Percentiles rank a stretch among this genome's conserved stretches.
These are phyloP conservation scores for Bacidia rubella DNA, from an alignment of 495 filamentous ascomycete genomes.

Conservation along the genomic window DNA sequence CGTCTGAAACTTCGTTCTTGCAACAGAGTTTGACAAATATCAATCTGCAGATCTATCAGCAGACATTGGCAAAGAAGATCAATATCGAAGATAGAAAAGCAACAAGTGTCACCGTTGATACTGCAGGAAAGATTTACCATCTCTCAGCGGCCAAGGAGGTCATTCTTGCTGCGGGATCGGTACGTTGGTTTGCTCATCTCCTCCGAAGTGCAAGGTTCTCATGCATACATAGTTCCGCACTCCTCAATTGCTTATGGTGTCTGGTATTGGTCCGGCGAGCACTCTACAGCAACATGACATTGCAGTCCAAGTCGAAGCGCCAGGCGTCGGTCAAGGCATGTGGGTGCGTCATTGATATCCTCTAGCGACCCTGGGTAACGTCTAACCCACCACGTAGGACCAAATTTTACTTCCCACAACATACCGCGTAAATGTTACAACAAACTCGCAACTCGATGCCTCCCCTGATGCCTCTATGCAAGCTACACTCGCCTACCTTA, in stretches of 20 bases:
- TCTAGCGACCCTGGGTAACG: background rate
- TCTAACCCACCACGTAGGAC: background rate
- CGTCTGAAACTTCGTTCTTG: slow-evolving; percentile 23
- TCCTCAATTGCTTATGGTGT: slow-evolving; percentile 41
- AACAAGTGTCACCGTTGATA: slow-evolving; percentile 31
- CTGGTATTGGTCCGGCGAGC: slow-evolving; percentile 32
- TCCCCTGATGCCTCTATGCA: background rate
- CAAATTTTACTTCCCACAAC: background rate
- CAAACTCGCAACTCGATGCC: background rate
- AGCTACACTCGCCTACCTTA: background rate
- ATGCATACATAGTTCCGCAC: slow-evolving; percentile 29
- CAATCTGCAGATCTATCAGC: slow-evolving; percentile 24
- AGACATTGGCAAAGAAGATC: slow-evolving; percentile 29
- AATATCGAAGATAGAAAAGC: slow-evolving; percentile 33
- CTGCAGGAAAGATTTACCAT: slow-evolving; percentile 23
- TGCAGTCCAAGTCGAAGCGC: slow-evolving; percentile 26
- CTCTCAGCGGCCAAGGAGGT: slow-evolving; percentile 37
- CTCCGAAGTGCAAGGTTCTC: background rate
- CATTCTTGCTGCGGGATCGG: slow-evolving; percentile 39
- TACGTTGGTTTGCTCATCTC: slow-evolving; percentile 10
- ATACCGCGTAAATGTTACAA: background rate
- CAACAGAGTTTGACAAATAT: background rate
- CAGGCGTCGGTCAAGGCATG: slow-evolving; percentile 35
- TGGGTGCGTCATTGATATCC: background rate
- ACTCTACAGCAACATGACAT: slow-evolving; percentile 28